These are phyloP conservation scores for Cryptococcus sp. DNA, from an alignment of 1,284 basidiomycete genomes.

Conservation along the genomic window DNA sequence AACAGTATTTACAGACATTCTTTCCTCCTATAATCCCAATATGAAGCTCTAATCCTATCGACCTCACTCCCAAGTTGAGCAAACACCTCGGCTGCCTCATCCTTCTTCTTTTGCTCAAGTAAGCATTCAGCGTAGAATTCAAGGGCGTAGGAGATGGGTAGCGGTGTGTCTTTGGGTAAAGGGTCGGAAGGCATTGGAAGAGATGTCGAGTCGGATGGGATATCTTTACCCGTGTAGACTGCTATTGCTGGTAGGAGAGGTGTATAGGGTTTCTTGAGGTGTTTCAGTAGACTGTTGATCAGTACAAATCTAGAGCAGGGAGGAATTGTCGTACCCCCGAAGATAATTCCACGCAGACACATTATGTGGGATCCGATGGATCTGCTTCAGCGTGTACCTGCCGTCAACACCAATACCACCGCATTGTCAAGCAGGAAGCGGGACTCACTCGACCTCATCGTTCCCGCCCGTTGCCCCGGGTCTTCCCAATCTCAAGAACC, in stretches of 20 bases:
- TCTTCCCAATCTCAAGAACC: conserved; percentile 79
- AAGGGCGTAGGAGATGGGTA: conserved; percentile 71
- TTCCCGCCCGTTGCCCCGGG: conserved; percentile 55
- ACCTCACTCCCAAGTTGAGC: conserved; percentile 63
- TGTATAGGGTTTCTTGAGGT: conserved; percentile 53
- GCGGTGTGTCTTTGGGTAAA: conserved; percentile 57
- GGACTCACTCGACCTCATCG: conserved; percentile 65
- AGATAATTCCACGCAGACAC: conserved; percentile 92
- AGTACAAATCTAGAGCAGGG: conserved; percentile 38
- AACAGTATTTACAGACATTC: too few species aligned
- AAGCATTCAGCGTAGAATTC: conserved; percentile 81
- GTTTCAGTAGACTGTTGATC: conserved; percentile 52
- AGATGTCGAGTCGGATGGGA: not conserved
- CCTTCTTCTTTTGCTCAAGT: conserved; percentile 55
- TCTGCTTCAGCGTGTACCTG: conserved; percentile 65
- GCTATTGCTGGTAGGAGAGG: conserved; percentile 59
- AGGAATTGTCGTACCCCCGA: conserved; percentile 55
- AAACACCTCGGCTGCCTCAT: conserved; percentile 60
- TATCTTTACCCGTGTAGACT: conserved; percentile 55
- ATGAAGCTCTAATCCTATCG: conserved; percentile 62
- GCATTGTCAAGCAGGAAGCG: too few species aligned
- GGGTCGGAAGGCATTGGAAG: conserved; percentile 19
- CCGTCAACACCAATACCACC: conserved; percentile 30
- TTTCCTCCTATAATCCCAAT: conserved; percentile 35
- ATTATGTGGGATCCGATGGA: conserved; percentile 85